Conservation (phyloP, 345 rosid genomes). For the Noccaea bulbosa region DNA sequence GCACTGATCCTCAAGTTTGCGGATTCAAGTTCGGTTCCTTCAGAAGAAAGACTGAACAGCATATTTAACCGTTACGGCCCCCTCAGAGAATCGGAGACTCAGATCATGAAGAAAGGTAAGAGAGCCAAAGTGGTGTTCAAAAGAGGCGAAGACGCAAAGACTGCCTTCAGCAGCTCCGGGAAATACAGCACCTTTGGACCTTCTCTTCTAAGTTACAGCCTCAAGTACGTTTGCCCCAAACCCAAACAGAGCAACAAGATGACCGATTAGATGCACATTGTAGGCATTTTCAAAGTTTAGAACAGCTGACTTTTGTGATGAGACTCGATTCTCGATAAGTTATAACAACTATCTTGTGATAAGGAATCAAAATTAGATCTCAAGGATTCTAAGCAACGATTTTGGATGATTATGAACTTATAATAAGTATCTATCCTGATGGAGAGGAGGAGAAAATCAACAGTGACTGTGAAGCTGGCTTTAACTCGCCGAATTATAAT, state of each 20-base stretch:
- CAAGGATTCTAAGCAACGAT: not conserved
- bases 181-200: conserved; percentile 67
- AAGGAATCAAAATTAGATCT: not conserved
- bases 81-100: conserved; percentile 51
- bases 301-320: not conserved
- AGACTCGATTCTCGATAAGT: not conserved
- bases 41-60: conserved; percentile 51
- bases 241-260: not conserved
- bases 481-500: too few relatives aligned
- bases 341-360: not conserved
- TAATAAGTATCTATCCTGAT: too few relatives aligned
- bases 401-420: not conserved
- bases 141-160: conserved; percentile 58
- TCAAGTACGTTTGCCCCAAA: conserved; percentile 42
- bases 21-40: conserved; percentile 52
- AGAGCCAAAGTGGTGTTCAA: conserved; percentile 63
- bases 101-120: conserved; percentile 53
- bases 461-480: too few relatives aligned
- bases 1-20: conserved; percentile 62
- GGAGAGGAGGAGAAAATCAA: too few relatives aligned
- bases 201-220: conserved; percentile 62
- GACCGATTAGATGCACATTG: not conserved
- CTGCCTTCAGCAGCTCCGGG: conserved; percentile 67
- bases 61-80: conserved; percentile 62
- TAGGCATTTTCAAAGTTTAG: not conserved